Evolutionary conservation across 441 rosid species (phyloP), one percentile per base, ranked within the genome.

Genomic region (Isatis lusitanica): DNA sequence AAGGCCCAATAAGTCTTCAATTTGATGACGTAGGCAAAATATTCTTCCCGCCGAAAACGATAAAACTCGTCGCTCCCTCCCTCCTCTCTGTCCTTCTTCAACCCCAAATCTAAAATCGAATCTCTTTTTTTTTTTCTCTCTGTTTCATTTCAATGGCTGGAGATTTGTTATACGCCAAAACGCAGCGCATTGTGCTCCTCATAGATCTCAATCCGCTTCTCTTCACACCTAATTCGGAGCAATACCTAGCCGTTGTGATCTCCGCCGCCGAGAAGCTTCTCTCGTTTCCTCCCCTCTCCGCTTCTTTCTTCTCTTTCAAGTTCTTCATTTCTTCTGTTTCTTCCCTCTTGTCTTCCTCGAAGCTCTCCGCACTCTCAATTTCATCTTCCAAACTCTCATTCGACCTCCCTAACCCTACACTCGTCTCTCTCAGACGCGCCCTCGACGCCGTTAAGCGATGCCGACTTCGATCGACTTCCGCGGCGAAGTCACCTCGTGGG

Each of bases 281-380:
- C 79, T 76, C 83, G 11, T 90, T 88, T 76, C 84, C 88, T 12
- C 82, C 85, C 12, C 79, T 90, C 11, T 84, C 90, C 2, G 73
- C 82, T 9, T 85, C 95, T 24, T 87, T 95, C 40, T 95, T 90
- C 81, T 83, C 96, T 55, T 86, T 85, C 80, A 95, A 85, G 31
- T 89, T 85, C 78, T 95, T 93, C 84, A 89, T 95, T 61, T 91
- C 99, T 62, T 95, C 98, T 33, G 83, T 95, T 2, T 91, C 95
- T 48, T 89, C 98, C 7, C 83, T 95, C 10, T 88, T 93, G 10
- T 93, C 95, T 74, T 93, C 97, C 66, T 87, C 96, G 2, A 95
- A 88, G 79, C 88, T 92, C 63, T 83, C 88, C 4, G 51, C 46
- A n/a, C 73, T 68, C 50, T 61, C 79, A 16, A 31, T 70, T 64